These are phyloP conservation scores for Aspergillus ustus DNA, from an alignment of 2,329 filamentous ascomycete genomes.

Conservation along the genomic window DNA sequence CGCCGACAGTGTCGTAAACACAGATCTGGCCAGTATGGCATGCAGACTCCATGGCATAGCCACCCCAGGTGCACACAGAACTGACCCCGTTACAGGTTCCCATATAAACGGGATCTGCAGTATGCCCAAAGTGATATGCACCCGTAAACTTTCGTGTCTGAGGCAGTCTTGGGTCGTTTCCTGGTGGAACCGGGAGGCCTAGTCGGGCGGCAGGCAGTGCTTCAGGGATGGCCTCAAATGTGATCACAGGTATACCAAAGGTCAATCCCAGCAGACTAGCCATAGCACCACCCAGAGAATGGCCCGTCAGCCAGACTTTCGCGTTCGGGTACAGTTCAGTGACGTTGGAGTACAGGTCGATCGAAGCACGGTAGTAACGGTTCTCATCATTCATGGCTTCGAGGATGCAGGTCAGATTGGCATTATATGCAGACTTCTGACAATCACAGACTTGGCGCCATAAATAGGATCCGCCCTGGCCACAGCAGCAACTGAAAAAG, in stretches of 20 bases:
- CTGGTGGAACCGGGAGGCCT: conserved; percentile 83
- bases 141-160: conserved; percentile 76
- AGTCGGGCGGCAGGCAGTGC: conserved; percentile 83
- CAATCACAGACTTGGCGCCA: conserved; percentile 96
- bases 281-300: conserved; percentile 89
- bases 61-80: conserved; percentile 85
- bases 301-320: conserved; percentile 86
- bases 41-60: conserved; percentile 90
- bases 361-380: conserved; percentile 86
- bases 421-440: conserved; percentile 81
- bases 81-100: conserved; percentile 90
- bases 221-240: conserved; percentile 91
- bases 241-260: conserved; percentile 87
- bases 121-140: conserved; percentile 90
- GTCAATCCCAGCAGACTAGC: conserved; percentile 88
- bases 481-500: conserved; percentile 97
- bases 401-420: conserved; percentile 88
- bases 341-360: conserved; percentile 90
- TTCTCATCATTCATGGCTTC: conserved; percentile 79
- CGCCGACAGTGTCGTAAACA: conserved; percentile 87
- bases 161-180: conserved; percentile 70
- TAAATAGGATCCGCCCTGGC: conserved; percentile 84
- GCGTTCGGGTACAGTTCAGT: conserved; percentile 84
- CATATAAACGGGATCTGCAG: conserved; percentile 92
- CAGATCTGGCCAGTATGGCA: conserved; percentile 90